Evolutionary conservation across 2,329 filamentous ascomycete species (phyloP).

Genomic region (Mycosphaerella arachidis): DNA sequence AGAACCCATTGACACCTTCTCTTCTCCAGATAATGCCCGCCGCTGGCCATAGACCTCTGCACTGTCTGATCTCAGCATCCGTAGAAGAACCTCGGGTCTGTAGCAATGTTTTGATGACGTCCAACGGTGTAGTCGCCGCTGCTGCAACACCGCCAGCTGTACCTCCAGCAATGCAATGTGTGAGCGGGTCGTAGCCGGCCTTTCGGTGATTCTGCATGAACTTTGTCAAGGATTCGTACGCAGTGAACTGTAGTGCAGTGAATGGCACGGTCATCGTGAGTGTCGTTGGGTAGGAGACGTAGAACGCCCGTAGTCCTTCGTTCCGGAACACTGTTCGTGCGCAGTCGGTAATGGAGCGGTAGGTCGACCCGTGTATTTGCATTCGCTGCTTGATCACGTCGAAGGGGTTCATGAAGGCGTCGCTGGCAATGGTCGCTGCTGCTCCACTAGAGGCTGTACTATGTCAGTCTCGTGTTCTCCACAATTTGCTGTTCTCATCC

Average conservation of each 20-base stretch:
- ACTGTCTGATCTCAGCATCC: conserved; percentile 76
- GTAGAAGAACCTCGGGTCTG: conserved; percentile 83
- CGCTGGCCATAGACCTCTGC: conserved; percentile 74
- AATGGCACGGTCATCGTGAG: conserved; percentile 98
- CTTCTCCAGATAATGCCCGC: conserved; percentile 76
- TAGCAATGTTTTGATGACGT: conserved; percentile 96
- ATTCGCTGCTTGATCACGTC: conserved; percentile 99
- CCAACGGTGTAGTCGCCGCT: conserved; percentile 89
- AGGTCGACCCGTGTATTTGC: conserved; percentile 95
- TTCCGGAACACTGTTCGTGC: conserved; percentile 79
- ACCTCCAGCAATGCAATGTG: conserved; percentile 88
- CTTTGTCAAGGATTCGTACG: conserved; percentile 95
- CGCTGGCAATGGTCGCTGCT: conserved; percentile 90
- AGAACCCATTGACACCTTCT: conserved; percentile 82
- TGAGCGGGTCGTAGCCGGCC: conserved; percentile 76
- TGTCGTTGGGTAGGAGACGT: conserved; percentile 96
- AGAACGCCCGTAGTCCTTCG: conserved; percentile 88
- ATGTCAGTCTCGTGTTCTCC: conserved; percentile 5
- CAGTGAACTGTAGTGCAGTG: conserved; percentile 93
- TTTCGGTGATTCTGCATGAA: conserved; percentile 64
- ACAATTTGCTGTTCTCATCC: conserved; percentile 8
- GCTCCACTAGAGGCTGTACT: conserved; percentile 82
- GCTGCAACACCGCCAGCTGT: conserved; percentile 90
- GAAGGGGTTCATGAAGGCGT: conserved; percentile 98
- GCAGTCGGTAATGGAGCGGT: conserved; percentile 82